These are phyloP conservation scores for Elaeagnus macrophylla DNA, from an alignment of 306 rosid species.

Conservation along the genomic window DNA sequence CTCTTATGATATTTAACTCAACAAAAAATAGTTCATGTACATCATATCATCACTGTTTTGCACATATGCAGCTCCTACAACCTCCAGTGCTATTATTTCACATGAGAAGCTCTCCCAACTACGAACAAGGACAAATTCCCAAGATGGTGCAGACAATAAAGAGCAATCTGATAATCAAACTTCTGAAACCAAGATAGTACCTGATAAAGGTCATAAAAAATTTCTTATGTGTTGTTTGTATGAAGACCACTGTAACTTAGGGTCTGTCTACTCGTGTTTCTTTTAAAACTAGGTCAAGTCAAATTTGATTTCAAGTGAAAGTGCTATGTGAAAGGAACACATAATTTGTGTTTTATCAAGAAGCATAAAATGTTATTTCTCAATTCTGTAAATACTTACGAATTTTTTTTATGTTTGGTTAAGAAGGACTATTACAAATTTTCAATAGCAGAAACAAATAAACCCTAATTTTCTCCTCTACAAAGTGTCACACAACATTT, in stretches of 20 bases:
- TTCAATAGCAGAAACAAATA: too few relatives aligned
- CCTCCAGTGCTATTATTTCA: not conserved
- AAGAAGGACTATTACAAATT: too few relatives aligned
- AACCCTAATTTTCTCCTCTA: not conserved
- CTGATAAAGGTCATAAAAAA: constrained; percentile 1
- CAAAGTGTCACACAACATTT: not conserved
- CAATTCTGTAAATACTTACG: too few relatives aligned
- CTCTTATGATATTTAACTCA: not conserved
- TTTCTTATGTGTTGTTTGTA: not conserved
- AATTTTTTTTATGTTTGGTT: too few relatives aligned
- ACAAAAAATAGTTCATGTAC: not conserved
- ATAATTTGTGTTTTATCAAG: too few relatives aligned
- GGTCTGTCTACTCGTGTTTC: too few relatives aligned
- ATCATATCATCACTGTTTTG: not conserved
- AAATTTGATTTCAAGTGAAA: too few relatives aligned
- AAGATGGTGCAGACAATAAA: not conserved
- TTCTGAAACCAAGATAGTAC: constrained; percentile 1
- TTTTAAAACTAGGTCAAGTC: too few relatives aligned
- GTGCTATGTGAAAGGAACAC: too few relatives aligned
- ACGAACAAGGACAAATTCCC: not conserved
- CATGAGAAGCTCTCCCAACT: not conserved
- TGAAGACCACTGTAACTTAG: not conserved
- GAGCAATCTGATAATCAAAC: not conserved
- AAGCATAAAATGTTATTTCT: too few relatives aligned
- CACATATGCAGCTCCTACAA: not conserved